A percentile compares a stretch with the other conserved stretches of the same genome.
phyloP scores from a whole-genome alignment of 352 stramenopile genomes.

The Globisporangium camurandrum region DNA sequence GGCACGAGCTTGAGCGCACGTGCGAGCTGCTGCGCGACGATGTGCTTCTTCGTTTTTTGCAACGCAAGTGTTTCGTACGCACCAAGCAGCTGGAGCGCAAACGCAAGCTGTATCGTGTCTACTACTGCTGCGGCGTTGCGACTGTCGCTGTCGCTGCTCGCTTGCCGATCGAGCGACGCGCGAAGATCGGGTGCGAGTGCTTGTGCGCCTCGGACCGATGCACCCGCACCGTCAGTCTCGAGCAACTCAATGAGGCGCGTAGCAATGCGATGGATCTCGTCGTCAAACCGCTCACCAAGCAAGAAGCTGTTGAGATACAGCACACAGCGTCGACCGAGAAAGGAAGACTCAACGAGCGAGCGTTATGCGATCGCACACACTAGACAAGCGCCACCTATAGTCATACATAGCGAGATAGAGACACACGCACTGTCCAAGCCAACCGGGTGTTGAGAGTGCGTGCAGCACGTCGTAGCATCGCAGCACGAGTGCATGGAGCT shows the following conservation, averaged over 20 bases:
- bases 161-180: slow-evolving; percentile 1
- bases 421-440: slow-evolving; percentile 10
- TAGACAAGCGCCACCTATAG: neutral
- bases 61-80: neutral
- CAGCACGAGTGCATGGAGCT: slow-evolving; percentile 9
- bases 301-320: slow-evolving; percentile 17
- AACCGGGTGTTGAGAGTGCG: slow-evolving; percentile 4
- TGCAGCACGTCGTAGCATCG: slow-evolving; percentile 2
- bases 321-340: too few relatives aligned
- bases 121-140: neutral
- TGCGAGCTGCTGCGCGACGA: slow-evolving; percentile 2
- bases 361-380: too few relatives aligned
- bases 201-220: slow-evolving; percentile 10
- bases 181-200: slow-evolving; percentile 13
- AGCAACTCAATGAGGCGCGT: slow-evolving; percentile 10
- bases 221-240: slow-evolving; percentile 8
- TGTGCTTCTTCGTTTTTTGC: slow-evolving; percentile 1
- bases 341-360: too few relatives aligned
- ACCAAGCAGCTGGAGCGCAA: slow-evolving; percentile 6
- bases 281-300: slow-evolving; percentile 17
- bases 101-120: neutral
- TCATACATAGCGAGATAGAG: neutral
- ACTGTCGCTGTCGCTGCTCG: neutral
- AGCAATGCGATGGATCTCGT: slow-evolving; percentile 11
- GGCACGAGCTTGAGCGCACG: slow-evolving; percentile 6